Evolutionary conservation across 208 protist species (phyloP), one percentile per base, ranked within the genome.

Genomic region (Leptomonas pyrrhocoris): DNA sequence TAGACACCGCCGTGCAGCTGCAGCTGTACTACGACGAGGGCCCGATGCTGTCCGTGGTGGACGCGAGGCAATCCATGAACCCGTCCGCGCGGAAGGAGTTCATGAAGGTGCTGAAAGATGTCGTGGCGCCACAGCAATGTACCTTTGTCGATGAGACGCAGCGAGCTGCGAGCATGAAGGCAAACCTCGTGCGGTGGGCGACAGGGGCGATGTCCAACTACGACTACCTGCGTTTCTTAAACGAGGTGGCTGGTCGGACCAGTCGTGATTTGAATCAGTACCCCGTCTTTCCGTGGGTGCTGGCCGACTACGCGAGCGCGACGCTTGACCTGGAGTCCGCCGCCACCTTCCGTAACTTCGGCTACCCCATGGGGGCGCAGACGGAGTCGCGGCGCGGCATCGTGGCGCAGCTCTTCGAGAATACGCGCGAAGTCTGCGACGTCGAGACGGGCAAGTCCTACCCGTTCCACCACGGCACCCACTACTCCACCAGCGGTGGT

Each of bases 381-480:
- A 94, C 92, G 45, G 79, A 87, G 30, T 45, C 71, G 18, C 84
- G 96, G 12, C 86, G 94, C 16, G 56, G 83, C 48, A 69, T 79
- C 19, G 91, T 99, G 38, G 30, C 68, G 16, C 78, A 90, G 54
- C 55, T 96, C 21, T 99, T 95, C 73, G 70, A 82, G 28, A 79
- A 84, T 70, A 86, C 76, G 4, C 63, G 63, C 40, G 83, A 84
- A 48, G 61, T 83, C 15, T 48, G 45, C 30, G 68, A 81, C 46
- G 36, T 55, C 13, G 72, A 84, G 38, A 80, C 64, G 40, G 73
- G 77, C 58, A 69, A 76, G 54, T 72, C 69, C 43, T 80, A 86
- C 72, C 89, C 97, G 13, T 99, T 98, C 75, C 96, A 99, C 73
- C 99, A 99, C 80, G 98, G 98, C 49, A 97, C 97, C n/a, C 98